phyloP scores from a whole-genome alignment of 2,329 filamentous ascomycete genomes.

The Curvularia sp. region DNA sequence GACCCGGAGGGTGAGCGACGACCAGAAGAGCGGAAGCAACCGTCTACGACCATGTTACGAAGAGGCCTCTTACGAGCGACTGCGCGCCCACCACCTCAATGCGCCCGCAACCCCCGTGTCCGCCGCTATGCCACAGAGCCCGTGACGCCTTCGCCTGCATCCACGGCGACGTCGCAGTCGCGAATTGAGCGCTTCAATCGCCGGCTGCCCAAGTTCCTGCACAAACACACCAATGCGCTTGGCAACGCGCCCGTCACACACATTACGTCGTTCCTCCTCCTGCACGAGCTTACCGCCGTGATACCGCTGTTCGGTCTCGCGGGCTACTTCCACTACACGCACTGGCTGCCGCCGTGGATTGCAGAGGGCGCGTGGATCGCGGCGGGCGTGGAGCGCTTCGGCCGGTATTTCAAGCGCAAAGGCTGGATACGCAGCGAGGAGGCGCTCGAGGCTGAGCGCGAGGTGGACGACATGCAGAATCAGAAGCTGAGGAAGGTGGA shows the following conservation, averaged over 20 bases:
- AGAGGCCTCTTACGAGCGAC: conserved; percentile 10
- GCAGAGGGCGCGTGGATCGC: conserved; percentile 62
- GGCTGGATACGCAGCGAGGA: conserved; percentile 74
- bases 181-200: conserved; percentile 48
- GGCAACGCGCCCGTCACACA: conserved; percentile 81
- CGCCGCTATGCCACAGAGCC: conserved; percentile 31
- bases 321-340: conserved; percentile 65
- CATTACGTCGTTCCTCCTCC: conserved; percentile 81
- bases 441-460: conserved; percentile 54
- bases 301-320: conserved; percentile 64
- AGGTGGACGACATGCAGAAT: conserved; percentile 20
- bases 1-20: conserved; percentile 7
- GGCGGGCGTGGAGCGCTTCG: conserved; percentile 75
- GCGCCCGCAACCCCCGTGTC: conserved; percentile 12
- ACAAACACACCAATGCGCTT: conserved; percentile 72
- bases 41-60: conserved; percentile 20
- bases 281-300: conserved; percentile 88
- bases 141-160: conserved; percentile 22
- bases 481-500: conserved; percentile 41
- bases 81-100: conserved; percentile 1
- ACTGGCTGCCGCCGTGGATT: conserved; percentile 70
- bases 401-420: conserved; percentile 77
- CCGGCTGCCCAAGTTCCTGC: conserved; percentile 68
- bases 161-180: conserved; percentile 34
- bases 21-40: conserved; percentile 8